These are phyloP conservation scores for Stevia rebaudiana DNA, from an alignment of 140 eudicot genomes.

Conservation along the genomic window DNA sequence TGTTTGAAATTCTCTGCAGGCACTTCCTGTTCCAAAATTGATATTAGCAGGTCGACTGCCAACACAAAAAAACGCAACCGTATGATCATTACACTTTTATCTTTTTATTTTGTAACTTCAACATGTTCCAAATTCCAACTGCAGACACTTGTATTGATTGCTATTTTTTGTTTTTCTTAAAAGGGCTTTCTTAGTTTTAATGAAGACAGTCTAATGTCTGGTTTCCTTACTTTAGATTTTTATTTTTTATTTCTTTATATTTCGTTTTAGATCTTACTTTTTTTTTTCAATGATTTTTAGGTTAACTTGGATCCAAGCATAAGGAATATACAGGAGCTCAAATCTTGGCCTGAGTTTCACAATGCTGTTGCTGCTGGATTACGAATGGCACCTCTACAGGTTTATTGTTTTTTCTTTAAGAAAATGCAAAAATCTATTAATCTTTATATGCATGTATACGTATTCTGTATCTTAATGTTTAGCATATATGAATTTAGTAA, in stretches of 20 bases:
- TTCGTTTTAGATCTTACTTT: not conserved
- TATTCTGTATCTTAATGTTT: not conserved
- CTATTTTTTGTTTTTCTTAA: not conserved
- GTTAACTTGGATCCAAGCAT: slow-evolving; percentile 89
- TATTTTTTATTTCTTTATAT: not conserved
- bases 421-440: not conserved
- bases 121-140: not conserved
- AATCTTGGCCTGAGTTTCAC: slow-evolving; percentile 98
- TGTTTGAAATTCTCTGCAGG: slow-evolving; percentile 42
- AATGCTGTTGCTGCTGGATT: slow-evolving; percentile 99
- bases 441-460: not conserved
- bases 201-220: slow-evolving; percentile 9
- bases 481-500: not conserved
- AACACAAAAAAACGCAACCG: slow-evolving; percentile 95
- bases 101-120: not conserved
- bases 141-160: no score
- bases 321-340: slow-evolving; percentile 89
- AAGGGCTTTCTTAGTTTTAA: slow-evolving; percentile 1
- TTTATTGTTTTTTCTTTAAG: slow-evolving; percentile 17
- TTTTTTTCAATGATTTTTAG: slow-evolving; percentile 39
- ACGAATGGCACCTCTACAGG: slow-evolving; percentile 92
- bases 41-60: slow-evolving; percentile 95
- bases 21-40: slow-evolving; percentile 88
- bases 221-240: not conserved
- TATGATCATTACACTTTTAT: slow-evolving; percentile 29